Conservation (phyloP, 2,329 filamentous ascomycete genomes). For the Paracoccidioides brasiliensis region DNA sequence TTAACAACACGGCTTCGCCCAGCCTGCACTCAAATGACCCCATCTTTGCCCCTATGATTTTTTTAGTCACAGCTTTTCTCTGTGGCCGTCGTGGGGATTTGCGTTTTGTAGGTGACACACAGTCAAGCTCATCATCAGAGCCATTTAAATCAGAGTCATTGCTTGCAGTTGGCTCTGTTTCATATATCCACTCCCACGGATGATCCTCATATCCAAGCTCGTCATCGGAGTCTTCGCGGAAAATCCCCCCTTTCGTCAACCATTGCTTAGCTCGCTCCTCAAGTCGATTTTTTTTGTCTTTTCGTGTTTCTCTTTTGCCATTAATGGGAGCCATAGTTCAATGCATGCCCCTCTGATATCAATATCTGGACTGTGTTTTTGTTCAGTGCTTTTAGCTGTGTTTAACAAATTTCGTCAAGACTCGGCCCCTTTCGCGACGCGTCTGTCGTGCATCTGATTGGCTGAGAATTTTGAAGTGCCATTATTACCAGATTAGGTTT, state of each 20-base stretch:
- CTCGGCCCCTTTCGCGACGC: background rate
- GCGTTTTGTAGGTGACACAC: constrained; percentile 2
- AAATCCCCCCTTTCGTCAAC: constrained; percentile 48
- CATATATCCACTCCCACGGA: constrained; percentile 72
- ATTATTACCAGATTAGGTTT: background rate
- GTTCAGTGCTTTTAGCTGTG: background rate
- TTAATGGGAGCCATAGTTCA: constrained; percentile 16
- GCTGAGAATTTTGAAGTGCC: background rate
- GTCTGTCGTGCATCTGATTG: background rate
- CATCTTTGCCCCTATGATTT: constrained; percentile 70
- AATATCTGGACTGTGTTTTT: background rate
- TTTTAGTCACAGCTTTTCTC: constrained; percentile 17
- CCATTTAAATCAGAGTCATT: constrained; percentile 9
- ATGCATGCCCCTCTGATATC: background rate
- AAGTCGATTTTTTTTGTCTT: constrained; percentile 10
- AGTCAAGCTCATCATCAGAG: constrained; percentile 7
- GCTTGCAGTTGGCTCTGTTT: constrained; percentile 16
- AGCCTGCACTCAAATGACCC: constrained; percentile 66
- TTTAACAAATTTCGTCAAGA: background rate
- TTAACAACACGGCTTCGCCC: constrained; percentile 75
- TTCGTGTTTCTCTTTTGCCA: constrained; percentile 6
- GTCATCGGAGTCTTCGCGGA: constrained; percentile 73
- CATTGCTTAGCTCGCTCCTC: constrained; percentile 33
- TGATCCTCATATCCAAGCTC: constrained; percentile 62
- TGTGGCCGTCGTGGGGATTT: constrained; percentile 13